These are phyloP conservation scores for Artemisia princeps DNA, from an alignment of 140 eudicot species.

Conservation along the genomic window DNA sequence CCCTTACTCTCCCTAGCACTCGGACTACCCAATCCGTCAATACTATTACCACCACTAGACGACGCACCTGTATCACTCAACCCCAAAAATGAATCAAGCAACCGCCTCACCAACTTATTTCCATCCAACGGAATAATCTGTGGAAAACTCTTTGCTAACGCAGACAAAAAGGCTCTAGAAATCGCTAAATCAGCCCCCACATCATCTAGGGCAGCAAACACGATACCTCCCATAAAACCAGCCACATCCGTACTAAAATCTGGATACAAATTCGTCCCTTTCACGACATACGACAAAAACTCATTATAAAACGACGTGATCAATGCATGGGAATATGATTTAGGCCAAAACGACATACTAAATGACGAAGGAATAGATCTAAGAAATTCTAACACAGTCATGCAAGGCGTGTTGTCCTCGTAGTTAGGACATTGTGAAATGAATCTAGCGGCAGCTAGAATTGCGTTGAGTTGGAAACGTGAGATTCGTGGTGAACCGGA, in stretches of 20 bases:
- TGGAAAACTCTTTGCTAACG: slow-evolving; percentile 59
- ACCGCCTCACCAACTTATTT: slow-evolving; percentile 42
- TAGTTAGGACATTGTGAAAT: slow-evolving; percentile 57
- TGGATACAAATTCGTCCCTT: slow-evolving; percentile 47
- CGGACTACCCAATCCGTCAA: slow-evolving; percentile 32
- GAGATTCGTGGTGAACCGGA: slow-evolving; percentile 67
- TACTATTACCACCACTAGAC: slow-evolving; percentile 26
- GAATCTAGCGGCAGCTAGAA: slow-evolving; percentile 60
- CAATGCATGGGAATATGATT: slow-evolving; percentile 37
- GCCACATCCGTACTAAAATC: slow-evolving; percentile 62
- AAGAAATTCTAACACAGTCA: slow-evolving; percentile 51
- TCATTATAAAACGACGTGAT: slow-evolving; percentile 50
- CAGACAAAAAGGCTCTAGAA: slow-evolving; percentile 58
- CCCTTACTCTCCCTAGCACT: slow-evolving; percentile 24
- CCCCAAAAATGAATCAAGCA: slow-evolving; percentile 46
- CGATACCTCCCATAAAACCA: slow-evolving; percentile 60
- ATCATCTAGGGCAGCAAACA: slow-evolving; percentile 38
- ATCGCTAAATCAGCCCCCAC: slow-evolving; percentile 32
- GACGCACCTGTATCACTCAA: slow-evolving; percentile 26
- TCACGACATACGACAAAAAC: slow-evolving; percentile 49
- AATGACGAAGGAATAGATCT: slow-evolving; percentile 62
- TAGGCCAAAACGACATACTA: slow-evolving; percentile 71
- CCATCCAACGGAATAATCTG: slow-evolving; percentile 58
- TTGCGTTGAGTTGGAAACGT: slow-evolving; percentile 80
- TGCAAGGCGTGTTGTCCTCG: slow-evolving; percentile 43